Evolutionary conservation across 1,284 basidiomycete species (phyloP).

Genomic region (Tausonia pullulans): DNA sequence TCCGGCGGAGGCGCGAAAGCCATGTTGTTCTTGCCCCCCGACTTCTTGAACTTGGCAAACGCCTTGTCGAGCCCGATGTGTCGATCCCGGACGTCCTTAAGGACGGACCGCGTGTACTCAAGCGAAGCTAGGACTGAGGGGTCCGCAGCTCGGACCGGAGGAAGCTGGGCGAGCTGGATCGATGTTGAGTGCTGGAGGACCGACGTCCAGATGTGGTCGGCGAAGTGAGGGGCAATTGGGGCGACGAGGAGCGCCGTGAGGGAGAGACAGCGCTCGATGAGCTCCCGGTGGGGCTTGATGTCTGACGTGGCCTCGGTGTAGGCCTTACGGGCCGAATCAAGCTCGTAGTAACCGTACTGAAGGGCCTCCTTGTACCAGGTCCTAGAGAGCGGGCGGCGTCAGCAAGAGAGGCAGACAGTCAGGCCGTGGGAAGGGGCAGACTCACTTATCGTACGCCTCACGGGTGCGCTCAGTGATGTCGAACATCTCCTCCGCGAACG

Average conservation of each 20-base stretch:
- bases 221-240: slow-evolving; percentile 89
- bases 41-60: slow-evolving; percentile 38
- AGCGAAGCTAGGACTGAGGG: slow-evolving; percentile 53
- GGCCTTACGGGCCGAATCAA: slow-evolving; percentile 86
- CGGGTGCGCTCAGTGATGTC: slow-evolving; percentile 70
- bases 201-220: slow-evolving; percentile 78
- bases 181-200: slow-evolving; percentile 64
- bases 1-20: slow-evolving; percentile 52
- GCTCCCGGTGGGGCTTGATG: slow-evolving; percentile 75
- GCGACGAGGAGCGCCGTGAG: slow-evolving; percentile 65
- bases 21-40: slow-evolving; percentile 43
- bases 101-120: slow-evolving; percentile 69
- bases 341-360: slow-evolving; percentile 92
- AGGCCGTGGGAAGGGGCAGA: neutral
- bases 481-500: slow-evolving; percentile 89
- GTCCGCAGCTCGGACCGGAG: slow-evolving; percentile 35
- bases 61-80: slow-evolving; percentile 64
- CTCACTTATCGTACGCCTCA: slow-evolving; percentile 65
- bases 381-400: slow-evolving; percentile 36
- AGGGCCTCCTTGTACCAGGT: slow-evolving; percentile 92
- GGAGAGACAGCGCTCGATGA: slow-evolving; percentile 67
- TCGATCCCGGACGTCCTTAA: slow-evolving; percentile 83
- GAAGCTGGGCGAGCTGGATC: slow-evolving; percentile 60
- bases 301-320: slow-evolving; percentile 84
- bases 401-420: slow-evolving; percentile 3